A percentile compares a stretch with the other conserved stretches of the same genome.
Evolutionary conservation across 768 basidiomycete genomes (phyloP).

Genomic region (Lentinula lateritia): DNA sequence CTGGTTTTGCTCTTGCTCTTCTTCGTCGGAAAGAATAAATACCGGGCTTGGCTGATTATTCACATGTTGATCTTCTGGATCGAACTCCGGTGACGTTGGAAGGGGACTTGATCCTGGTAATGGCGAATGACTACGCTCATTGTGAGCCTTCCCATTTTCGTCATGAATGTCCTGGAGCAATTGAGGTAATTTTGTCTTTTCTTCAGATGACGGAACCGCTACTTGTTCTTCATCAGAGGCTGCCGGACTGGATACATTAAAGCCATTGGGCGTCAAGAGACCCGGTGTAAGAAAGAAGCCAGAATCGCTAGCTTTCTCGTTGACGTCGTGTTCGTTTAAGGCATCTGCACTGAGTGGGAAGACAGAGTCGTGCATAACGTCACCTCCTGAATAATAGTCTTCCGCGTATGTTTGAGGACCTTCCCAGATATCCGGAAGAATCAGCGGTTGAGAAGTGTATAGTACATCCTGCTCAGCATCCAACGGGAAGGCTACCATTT

Average conservation of each 20-base stretch:
- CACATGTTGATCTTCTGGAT: neutral
- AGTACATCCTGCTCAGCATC: neutral
- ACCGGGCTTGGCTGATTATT: neutral
- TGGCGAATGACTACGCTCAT: neutral
- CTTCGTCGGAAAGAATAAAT: neutral
- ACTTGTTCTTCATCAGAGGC: neutral
- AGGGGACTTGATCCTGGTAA: neutral
- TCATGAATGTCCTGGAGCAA: neutral
- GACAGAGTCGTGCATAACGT: constrained; percentile 15
- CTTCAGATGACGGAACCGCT: neutral
- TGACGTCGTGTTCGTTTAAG: constrained; percentile 19
- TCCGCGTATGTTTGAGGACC: constrained; percentile 34
- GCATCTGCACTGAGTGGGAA: constrained; percentile 18
- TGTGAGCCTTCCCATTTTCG: neutral
- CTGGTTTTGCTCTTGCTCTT: neutral
- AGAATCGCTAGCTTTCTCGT: constrained; percentile 13
- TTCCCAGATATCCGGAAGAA: constrained; percentile 34
- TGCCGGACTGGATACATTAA: neutral
- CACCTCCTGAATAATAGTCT: constrained; percentile 41
- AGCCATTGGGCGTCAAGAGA: constrained; percentile 14
- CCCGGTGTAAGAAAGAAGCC: constrained; percentile 23
- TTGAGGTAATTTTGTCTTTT: neutral
- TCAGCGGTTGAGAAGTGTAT: constrained; percentile 13
- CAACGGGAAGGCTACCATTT: constrained; percentile 9
- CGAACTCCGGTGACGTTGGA: neutral